Evolutionary conservation across 192 early-diverging fungal genomes (phyloP), one percentile per base, ranked within the genome.

Genomic region (Coemansia sp.): DNA sequence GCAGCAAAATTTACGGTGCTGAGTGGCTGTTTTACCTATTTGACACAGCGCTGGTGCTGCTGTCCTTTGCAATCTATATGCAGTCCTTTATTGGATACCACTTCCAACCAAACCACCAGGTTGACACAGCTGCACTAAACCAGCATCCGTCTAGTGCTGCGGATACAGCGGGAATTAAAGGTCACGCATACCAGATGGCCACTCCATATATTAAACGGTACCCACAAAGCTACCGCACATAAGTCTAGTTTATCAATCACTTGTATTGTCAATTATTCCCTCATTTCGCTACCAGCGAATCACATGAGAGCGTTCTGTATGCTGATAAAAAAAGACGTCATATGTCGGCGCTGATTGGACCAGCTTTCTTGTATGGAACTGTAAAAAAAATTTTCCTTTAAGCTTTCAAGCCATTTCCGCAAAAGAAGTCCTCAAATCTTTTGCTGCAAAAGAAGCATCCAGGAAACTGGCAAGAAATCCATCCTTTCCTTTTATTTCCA

Each of bases 11-110:
- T 16, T 72, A 78, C 20, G 62, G 61, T 18, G 53, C 66, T 2
- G 79, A 81, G 19, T 71, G 67, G 60, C 63, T 61, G 20, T 78
- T 81, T 56, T 72, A 75, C 30, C 45, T 77, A 19, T 81, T 78
- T 50, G 79, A 81, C 59, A 63, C 49, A 28, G 55, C 56, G 0
- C 40, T 62, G 21, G 69, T 81, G 40, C 40, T 78, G 28, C 28
- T 57, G 30, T 65, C 61, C 11, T 60, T 72, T 57, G 53, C 18
- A 14, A 6, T 68, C 16, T 78, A 69, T 38, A 60, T 73, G 57
- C 43, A 46, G 46, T 57, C 46, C 14, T 69, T 69, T 54, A 63
- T 69, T 19, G 67, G 67, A 5, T 38, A 69, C 16, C 60, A 63
- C 43, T 57, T 69, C 39, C 10, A 20, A 54, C 33, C 23, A 20